Base-by-base conservation (phyloP, 2,329 filamentous ascomycete genomes). In the Trichoderma brevicompactum region DNA sequence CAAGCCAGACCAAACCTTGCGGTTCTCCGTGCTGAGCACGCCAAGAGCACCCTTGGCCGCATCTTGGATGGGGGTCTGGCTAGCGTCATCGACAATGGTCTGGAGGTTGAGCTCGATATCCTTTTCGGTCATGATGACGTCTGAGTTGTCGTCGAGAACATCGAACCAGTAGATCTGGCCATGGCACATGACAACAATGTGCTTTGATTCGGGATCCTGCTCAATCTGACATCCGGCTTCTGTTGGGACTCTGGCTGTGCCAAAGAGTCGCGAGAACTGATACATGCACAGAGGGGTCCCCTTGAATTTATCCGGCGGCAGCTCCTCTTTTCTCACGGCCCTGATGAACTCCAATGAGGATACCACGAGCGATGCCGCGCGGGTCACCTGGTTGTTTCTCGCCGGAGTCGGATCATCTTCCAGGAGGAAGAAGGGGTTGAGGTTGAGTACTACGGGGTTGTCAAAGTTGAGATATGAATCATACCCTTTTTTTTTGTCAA, bases 101-200 rank as follows among this genome's bases (percentile, higher is more conserved):
- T 96, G 91, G 17, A 99, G 82, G 73, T 99, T 98, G 74, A 97
- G 83, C 7, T 91, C 89, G 62, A 99, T 86, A 72, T 99, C 95
- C 76, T 92, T 94, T 77, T 98, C 95, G 0, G 90, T 94, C 94
- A 98, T 98, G 78, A 99, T 97, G 64, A 96, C 81, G 76, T 99
- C 95, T 7, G 91, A 91, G 77, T 97, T 96, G 70, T 94, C 90
- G 71, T 99, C 95, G 17, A 99, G 82, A 2, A 97, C 94, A 76
- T 99, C 95, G 72, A 99, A 99, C 94, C 94, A 98, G 79, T 99
- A 99, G 73, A 98, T 94, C 71, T 99, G 95, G 1, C 95, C 95
- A 69, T 94, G 92, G 74, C 92, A 96, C 79, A 98, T 85, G 49
- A 98, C 92, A 9, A 97, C 91, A 43, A 99, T 83, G 76, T 99